Conservation (phyloP, 148 eudicot species). For the Fagopyrum homotropicum region DNA sequence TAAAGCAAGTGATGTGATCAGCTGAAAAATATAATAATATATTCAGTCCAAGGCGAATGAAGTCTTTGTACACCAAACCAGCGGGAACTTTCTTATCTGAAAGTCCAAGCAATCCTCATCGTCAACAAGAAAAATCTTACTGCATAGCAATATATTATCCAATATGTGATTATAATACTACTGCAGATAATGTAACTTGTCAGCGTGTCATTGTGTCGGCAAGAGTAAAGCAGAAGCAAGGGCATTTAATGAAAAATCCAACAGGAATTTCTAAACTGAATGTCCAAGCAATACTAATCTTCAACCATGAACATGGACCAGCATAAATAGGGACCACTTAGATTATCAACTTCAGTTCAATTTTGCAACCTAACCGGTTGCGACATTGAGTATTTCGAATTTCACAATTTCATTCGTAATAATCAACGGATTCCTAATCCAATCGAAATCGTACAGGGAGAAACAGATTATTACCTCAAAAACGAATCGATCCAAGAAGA, state of each 20-base stretch:
- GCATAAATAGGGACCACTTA: neutral
- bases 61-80: neutral
- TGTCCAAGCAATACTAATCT: too few relatives aligned
- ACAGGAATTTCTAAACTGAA: too few relatives aligned
- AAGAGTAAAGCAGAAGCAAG: too few relatives aligned
- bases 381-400: neutral
- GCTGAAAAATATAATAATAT: neutral
- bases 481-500: constrained; percentile 61
- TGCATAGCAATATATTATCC: too few relatives aligned
- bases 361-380: neutral
- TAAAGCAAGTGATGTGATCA: neutral
- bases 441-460: neutral
- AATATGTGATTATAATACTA: too few relatives aligned
- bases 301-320: neutral
- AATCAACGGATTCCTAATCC: neutral
- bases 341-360: neutral
- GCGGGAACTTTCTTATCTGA: too few relatives aligned
- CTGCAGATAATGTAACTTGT: too few relatives aligned
- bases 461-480: neutral
- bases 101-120: too few relatives aligned
- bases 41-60: neutral
- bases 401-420: neutral
- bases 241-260: too few relatives aligned
- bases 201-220: too few relatives aligned
- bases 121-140: too few relatives aligned